Base-by-base conservation (phyloP, 148 eudicot genomes). In the Polygonum maritimum region DNA sequence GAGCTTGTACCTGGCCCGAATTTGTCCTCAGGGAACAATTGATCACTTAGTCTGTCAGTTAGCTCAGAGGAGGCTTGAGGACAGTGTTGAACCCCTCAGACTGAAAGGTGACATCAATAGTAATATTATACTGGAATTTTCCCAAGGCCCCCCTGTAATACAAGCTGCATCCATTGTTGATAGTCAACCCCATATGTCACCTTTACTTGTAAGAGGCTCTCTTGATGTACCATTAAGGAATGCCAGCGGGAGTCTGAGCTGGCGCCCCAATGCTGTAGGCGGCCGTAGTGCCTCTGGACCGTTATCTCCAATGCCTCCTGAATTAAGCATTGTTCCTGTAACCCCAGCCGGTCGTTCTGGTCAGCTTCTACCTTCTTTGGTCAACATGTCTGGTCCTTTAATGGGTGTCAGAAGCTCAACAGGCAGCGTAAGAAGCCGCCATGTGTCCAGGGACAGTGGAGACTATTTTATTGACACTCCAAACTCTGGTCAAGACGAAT, bases 261-360 rank as follows among this genome's bases (percentile, higher is more conserved):
- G 99, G 99, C 86, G 99, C 71, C 92, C 96, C 8, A 87, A 89
- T 22, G 94, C 77, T 21, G 97, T 95, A 33, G 97, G 93, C 65
- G 97, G 94, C 15, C 84, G 97, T 75, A 95, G 97, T 88, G 94
- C 99, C 70, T 95, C 99, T 0, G 99, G 99, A 18, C 99, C 99
- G 3, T 75, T 95, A 73, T 92, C 88, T 80, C 93, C 99, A 74
- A 89, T 92, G 97, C 88, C 99, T 55, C 94, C 97, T 13, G 99
- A 95, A 82, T 81, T 95, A 83, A 92, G 83, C 77, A 79, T 91
- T 51, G 91, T 91, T 54, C 99, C 98, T 74, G 90, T 84, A 57
- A 81, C 88, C 75, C 84, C 88, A 72, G 90, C 98, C 39, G 97
- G 91, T n/a, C 89, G 99, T 22, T 95, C 99, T 0, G 99, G 99